A percentile compares a stretch with the other conserved stretches of the same genome.
phyloP scores from a whole-genome alignment of 192 early-diverging fungal species.

The Mortierella alpina region DNA sequence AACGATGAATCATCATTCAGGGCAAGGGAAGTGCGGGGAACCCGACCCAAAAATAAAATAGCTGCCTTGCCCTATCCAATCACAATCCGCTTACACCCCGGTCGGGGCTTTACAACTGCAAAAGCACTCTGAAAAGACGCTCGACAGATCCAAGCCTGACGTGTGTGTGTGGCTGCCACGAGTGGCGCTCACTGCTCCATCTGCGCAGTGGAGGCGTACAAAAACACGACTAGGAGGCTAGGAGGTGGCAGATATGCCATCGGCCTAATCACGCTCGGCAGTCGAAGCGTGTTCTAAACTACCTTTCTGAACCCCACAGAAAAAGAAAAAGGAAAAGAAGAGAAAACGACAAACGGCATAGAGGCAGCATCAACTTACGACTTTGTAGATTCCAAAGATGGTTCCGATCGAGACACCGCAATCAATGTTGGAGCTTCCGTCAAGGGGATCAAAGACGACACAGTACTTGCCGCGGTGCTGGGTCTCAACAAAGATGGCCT shows the following conservation, averaged over 20 bases:
- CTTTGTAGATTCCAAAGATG: slow-evolving; percentile 97
- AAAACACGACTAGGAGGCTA: too few species aligned
- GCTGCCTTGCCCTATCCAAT: background rate
- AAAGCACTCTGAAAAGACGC: too few species aligned
- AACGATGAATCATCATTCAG: background rate
- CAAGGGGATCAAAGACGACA: slow-evolving; percentile 97
- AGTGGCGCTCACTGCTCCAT: too few species aligned
- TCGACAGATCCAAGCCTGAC: too few species aligned
- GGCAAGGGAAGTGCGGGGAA: slow-evolving; percentile 26
- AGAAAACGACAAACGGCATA: background rate
- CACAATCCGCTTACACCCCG: background rate
- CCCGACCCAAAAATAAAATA: background rate
- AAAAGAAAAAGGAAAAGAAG: background rate
- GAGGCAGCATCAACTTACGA: slow-evolving; percentile 64
- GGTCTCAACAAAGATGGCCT: slow-evolving; percentile 88
- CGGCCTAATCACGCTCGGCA: too few species aligned
- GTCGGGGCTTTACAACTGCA: too few species aligned
- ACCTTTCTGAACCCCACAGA: background rate
- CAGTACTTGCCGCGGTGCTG: slow-evolving; percentile 88
- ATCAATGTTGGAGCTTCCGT: slow-evolving; percentile 98
- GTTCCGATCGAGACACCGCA: slow-evolving; percentile 98
- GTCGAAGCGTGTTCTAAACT: too few species aligned
- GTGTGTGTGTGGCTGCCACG: too few species aligned
- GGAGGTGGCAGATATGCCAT: too few species aligned
- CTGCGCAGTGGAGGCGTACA: too few species aligned